Base-by-base conservation (phyloP, 2,329 filamentous ascomycete species). In the Aphanoascus verrucosus region DNA sequence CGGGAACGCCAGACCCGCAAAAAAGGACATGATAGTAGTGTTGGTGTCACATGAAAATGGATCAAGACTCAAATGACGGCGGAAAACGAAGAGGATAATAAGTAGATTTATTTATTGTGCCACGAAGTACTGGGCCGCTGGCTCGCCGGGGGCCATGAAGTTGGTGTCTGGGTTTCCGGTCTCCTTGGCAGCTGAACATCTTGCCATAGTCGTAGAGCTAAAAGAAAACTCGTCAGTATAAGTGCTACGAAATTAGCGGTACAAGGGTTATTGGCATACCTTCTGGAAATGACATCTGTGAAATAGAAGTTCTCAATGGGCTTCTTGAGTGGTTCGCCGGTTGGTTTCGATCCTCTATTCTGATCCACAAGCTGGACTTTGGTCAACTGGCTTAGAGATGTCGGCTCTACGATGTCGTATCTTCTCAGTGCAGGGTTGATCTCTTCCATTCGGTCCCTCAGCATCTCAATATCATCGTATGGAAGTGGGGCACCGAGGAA, bases 251-350 rank as follows among this genome's bases (percentile, higher is more conserved):
- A 48, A 32, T 9, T 19, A 48, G 34, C 32, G 23, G 54, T 65
- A 59, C 54, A 47, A 8, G 28, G 23, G 46, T 43, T 5, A 47
- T 44, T 20, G 23, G 75, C 82, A 71, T 76, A 93, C 88, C 88
- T 96, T 80, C 93, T 84, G 38, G 90, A 94, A 71, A 98, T 96
- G 55, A 85, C 83, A 73, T 98, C 91, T 70, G 93, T 98, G 73
- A 97, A 95, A 76, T 90, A 98, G 72, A 98, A 98, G 77, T 98
- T 88, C 64, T 95, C 84, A 63, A 98, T 88, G 54, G 86, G 82
- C 72, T 86, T 87, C 77, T 83, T 88, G 64, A 98, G 78, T 31
- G 86, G 81, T 62, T 78, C 73, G n/a, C 82, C 83, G 40, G 76
- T 84, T n/a, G 78, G 65, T 72, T 87, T 85, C 49, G 82, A 74